Conservation (phyloP, 129 eudicot species). For the Rutidosis leptorrhynchoides region DNA sequence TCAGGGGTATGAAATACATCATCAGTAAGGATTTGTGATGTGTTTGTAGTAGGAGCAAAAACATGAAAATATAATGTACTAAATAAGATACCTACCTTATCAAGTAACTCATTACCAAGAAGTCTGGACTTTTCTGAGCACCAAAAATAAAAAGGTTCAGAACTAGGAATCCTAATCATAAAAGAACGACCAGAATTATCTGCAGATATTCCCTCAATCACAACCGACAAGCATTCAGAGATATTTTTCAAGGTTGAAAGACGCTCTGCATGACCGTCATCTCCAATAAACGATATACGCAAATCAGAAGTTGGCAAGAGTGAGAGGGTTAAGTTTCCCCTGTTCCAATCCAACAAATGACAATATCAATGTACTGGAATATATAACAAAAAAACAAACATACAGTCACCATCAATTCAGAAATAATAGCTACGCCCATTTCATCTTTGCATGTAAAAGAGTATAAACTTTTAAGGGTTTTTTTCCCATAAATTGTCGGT, state of each 20-base stretch:
- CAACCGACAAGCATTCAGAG: conserved; percentile 42
- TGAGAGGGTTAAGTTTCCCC: conserved; percentile 73
- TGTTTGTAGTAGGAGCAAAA: neutral
- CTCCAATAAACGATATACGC: conserved; percentile 72
- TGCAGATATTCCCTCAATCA: conserved; percentile 58
- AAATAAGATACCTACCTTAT: conserved; percentile 47
- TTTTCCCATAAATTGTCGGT: neutral
- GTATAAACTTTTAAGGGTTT: neutral
- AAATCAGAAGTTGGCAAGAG: conserved; percentile 82
- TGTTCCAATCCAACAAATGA: conserved; percentile 35
- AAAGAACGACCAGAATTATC: conserved; percentile 87
- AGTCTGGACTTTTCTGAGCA: conserved; percentile 88
- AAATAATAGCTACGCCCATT: neutral
- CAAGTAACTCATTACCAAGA: conserved; percentile 71
- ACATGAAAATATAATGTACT: neutral
- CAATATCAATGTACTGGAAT: conserved; percentile 19
- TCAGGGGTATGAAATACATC: conserved; percentile 4
- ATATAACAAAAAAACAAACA: conserved; percentile 2
- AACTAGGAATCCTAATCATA: conserved; percentile 36
- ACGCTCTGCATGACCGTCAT: conserved; percentile 66
- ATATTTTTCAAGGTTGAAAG: conserved; percentile 50
- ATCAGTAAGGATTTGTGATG: neutral
- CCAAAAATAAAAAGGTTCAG: conserved; percentile 61
- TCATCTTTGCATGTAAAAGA: conserved; percentile 1
- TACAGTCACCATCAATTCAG: neutral